Evolutionary conservation across 2,329 filamentous ascomycete genomes (phyloP).

Genomic region (Phialocephala sp.): DNA sequence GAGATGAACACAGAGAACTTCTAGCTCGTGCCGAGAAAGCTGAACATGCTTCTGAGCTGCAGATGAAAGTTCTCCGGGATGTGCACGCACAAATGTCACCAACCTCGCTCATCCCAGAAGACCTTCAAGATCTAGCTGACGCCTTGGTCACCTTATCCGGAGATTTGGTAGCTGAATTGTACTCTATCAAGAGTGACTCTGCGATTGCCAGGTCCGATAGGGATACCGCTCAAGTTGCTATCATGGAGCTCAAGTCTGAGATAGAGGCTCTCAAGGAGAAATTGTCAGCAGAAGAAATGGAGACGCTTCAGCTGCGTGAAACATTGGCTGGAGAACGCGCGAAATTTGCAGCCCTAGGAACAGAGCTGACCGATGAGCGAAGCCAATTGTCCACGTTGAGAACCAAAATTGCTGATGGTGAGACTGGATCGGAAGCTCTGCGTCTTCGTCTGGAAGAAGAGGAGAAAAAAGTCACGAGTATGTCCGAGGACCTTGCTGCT

Average conservation of each 20-base stretch:
- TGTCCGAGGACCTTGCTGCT: conserved; percentile 74
- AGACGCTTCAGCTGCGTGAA: conserved; percentile 59
- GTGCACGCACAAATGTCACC: conserved; percentile 64
- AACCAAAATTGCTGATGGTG: conserved; percentile 77
- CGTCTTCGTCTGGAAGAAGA: conserved; percentile 77
- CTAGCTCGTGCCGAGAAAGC: conserved; percentile 56
- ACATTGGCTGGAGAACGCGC: conserved; percentile 58
- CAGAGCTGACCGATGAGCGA: conserved; percentile 67
- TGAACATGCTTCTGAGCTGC: conserved; percentile 58
- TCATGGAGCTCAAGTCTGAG: conserved; percentile 62
- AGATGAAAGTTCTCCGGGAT: conserved; percentile 61
- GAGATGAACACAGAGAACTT: conserved; percentile 59
- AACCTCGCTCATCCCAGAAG: conserved; percentile 57
- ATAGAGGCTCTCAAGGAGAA: conserved; percentile 59
- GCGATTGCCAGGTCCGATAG: conserved; percentile 67
- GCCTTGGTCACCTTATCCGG: conserved; percentile 62
- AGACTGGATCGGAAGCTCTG: conserved; percentile 81
- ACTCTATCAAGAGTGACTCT: conserved; percentile 63
- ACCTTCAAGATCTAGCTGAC: conserved; percentile 63
- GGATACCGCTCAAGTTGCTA: conserved; percentile 60
- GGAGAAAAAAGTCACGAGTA: conserved; percentile 69
- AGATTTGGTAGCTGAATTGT: conserved; percentile 64
- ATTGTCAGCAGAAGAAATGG: conserved; percentile 57
- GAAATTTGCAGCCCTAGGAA: conserved; percentile 58
- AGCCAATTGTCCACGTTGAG: conserved; percentile 72